A percentile compares a stretch with the other conserved stretches of the same genome.
These are phyloP conservation scores for Grigorovia yakushimaensis DNA, from an alignment of 805 yeast species.

Conservation along the genomic window DNA sequence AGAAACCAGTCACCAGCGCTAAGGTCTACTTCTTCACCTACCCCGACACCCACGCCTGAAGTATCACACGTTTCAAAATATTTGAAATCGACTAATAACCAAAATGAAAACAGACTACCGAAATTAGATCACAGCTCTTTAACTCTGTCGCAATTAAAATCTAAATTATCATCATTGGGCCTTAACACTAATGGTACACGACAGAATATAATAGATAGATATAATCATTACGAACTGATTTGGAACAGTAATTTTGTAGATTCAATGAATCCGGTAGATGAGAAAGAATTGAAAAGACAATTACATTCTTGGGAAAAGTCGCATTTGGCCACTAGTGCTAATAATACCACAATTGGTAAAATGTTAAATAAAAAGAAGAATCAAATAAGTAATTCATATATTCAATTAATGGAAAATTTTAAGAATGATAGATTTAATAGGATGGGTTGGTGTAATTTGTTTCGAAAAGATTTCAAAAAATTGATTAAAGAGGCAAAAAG, in stretches of 20 bases:
- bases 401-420: conserved; percentile 21
- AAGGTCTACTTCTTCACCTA: background rate
- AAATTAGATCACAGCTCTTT: conserved; percentile 56
- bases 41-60: background rate
- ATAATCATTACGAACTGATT: conserved; percentile 64
- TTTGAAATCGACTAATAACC: conserved; percentile 32
- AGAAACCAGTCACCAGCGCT: background rate
- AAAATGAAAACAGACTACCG: conserved; percentile 36
- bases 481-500: conserved; percentile 32
- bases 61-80: conserved; percentile 12
- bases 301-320: conserved; percentile 59
- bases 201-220: conserved; percentile 54
- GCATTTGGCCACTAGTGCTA: conserved; percentile 12
- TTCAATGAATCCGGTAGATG: conserved; percentile 52
- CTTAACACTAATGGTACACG: conserved; percentile 57
- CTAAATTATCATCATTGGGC: conserved; percentile 43
- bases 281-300: conserved; percentile 43
- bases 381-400: conserved; percentile 11
- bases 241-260: conserved; percentile 74
- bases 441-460: conserved; percentile 34
- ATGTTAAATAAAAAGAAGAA: conserved; percentile 21
- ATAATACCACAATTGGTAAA: conserved; percentile 10
- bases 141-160: conserved; percentile 49
- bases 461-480: conserved; percentile 32
- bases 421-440: conserved; percentile 40